Evolutionary conservation across 2,329 filamentous ascomycete genomes (phyloP).

Genomic region (Diplodia corticola): DNA sequence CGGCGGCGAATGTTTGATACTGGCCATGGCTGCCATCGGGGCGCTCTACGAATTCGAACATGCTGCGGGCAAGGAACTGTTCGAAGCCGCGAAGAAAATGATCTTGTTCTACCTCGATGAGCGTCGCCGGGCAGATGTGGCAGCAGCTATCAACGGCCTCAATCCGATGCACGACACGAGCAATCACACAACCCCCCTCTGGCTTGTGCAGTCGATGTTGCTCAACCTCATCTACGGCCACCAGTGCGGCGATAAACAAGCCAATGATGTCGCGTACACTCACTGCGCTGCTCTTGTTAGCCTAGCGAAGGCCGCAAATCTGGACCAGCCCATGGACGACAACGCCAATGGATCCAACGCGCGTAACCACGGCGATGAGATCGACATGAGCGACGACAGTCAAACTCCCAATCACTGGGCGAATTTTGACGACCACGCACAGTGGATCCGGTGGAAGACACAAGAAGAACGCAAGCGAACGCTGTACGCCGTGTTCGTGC

Average conservation of each 20-base stretch:
- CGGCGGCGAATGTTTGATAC: constrained; percentile 80
- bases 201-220: constrained; percentile 96
- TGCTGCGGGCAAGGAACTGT: constrained; percentile 76
- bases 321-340: constrained; percentile 51
- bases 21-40: constrained; percentile 85
- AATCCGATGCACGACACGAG: constrained; percentile 57
- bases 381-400: constrained; percentile 56
- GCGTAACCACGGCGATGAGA: constrained; percentile 41
- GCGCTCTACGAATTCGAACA: constrained; percentile 86
- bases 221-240: constrained; percentile 95
- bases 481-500: constrained; percentile 83
- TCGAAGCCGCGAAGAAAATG: constrained; percentile 93
- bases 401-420: constrained; percentile 27
- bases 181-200: constrained; percentile 77
- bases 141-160: constrained; percentile 57
- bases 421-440: constrained; percentile 59
- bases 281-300: constrained; percentile 90
- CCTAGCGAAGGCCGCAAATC: constrained; percentile 82
- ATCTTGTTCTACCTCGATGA: constrained; percentile 92
- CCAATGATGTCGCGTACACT: constrained; percentile 87
- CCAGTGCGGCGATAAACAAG: constrained; percentile 87
- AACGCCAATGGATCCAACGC: constrained; percentile 25
- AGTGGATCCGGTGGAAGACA: constrained; percentile 88
- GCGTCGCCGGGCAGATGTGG: constrained; percentile 79
- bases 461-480: constrained; percentile 91